Evolutionary conservation across 768 basidiomycete species (phyloP), one percentile per base, ranked within the genome.

Genomic region (Lactifluus piperatus): DNA sequence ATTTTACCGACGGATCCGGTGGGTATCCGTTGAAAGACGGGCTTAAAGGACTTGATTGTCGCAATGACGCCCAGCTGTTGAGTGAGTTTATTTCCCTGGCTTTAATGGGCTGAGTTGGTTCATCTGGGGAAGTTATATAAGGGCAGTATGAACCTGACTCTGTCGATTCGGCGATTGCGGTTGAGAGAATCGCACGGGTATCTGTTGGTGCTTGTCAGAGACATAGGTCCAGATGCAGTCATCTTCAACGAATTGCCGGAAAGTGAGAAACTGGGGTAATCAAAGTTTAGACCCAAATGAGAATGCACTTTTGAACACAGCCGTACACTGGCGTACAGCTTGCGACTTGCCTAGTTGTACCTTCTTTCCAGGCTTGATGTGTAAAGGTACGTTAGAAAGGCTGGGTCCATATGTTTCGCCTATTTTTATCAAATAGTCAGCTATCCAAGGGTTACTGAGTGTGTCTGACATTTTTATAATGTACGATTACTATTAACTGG

Each of bases 141-240:
- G n/a, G n/a, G n/a, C n/a, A n/a, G n/a, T n/a, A 66, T 64, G 51
- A 52, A 71, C 75, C 71, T 54, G 43, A 22, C 76, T 77, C 62
- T 67, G 43, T 70, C 70, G 65, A 85, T 18, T 71, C 66, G 30
- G 68, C 66, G 14, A 82, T 69, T 1, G 85, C 84, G 5, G 78
- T 62, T 71, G 74, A 39, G 75, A 79, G 65, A 89, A 79, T 36
- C 79, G 79, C 5, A 82, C 75, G 4, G 82, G 77, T 18, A 86
- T 71, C 16, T 61, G 63, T 57, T 78, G 65, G 2, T 71, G 60
- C 65, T 79, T 82, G 69, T 90, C 87, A 1, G 85, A 86, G 14
- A 83, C 68, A 45, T 72, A 71, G 1, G 80, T 85, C 86, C 86
- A 90, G 16, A 86, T 67, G n/a, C 69, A 68, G n/a, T 75, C 72